phyloP scores from a whole-genome alignment of 257 asterid species.

The Nicotiana paniculata region DNA sequence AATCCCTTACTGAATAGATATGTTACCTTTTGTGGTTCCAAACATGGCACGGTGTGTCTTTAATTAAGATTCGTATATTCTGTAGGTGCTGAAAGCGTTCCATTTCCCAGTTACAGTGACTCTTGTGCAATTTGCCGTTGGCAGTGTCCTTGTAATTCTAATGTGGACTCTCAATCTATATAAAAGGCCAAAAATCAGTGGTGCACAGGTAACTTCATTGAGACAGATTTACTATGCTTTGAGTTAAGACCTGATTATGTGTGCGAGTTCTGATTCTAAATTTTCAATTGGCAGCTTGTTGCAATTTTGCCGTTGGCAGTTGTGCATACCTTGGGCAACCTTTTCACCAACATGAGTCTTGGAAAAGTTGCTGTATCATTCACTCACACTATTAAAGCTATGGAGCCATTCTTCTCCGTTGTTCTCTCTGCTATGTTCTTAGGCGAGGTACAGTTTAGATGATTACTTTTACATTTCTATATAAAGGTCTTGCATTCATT shows the following conservation, averaged over 20 bases:
- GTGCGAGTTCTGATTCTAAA: not conserved
- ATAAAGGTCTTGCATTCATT: not conserved
- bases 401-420: conserved; percentile 95
- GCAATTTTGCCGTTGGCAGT: conserved; percentile 77
- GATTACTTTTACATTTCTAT: not conserved
- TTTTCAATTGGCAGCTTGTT: conserved; percentile 49
- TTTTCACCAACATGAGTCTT: conserved; percentile 91
- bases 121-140: conserved; percentile 77
- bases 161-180: conserved; percentile 87
- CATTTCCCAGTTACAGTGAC: conserved; percentile 88
- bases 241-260: not conserved
- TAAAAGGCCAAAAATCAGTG: conserved; percentile 84
- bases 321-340: conserved; percentile 82
- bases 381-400: conserved; percentile 90
- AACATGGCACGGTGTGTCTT: not conserved
- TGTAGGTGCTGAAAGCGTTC: conserved; percentile 72
- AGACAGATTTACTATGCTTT: not conserved
- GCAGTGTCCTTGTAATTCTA: conserved; percentile 55
- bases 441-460: conserved; percentile 48
- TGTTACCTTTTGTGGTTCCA: not conserved
- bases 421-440: conserved; percentile 79
- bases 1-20: not conserved
- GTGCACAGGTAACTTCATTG: conserved; percentile 56
- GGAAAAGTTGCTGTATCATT: conserved; percentile 92
- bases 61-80: conserved; percentile 8